Evolutionary conservation across 139 green algal species (phyloP).

Genomic region (Ulvella scutata): DNA sequence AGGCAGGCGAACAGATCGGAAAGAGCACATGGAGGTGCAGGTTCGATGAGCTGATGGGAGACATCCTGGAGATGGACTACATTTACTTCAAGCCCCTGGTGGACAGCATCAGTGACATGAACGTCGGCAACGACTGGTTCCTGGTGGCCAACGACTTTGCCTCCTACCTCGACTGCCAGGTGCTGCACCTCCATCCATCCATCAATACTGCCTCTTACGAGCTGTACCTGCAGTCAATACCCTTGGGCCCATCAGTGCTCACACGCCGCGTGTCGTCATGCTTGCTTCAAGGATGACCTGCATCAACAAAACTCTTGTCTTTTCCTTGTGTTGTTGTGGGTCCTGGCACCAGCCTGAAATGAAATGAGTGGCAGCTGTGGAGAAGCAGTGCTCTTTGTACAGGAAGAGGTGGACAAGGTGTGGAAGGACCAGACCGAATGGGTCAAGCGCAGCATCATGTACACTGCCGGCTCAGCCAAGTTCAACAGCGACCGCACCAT

Average conservation of each 20-base stretch:
- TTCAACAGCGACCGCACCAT: conserved; percentile 96
- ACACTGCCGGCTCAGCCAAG: conserved; percentile 73
- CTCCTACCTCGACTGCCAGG: conserved; percentile 73
- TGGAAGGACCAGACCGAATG: conserved; percentile 54
- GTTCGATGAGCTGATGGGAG: conserved; percentile 37
- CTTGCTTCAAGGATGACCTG: too few species aligned
- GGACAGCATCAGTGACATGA: conserved; percentile 71
- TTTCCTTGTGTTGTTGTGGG: neutral
- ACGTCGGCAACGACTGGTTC: conserved; percentile 90
- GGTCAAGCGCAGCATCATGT: conserved; percentile 77
- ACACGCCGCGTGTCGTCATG: neutral
- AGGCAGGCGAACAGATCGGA: neutral
- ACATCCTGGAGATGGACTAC: conserved; percentile 27
- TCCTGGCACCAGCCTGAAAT: neutral
- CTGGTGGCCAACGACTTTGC: conserved; percentile 89
- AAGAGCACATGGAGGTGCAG: too few species aligned
- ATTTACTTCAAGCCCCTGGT: conserved; percentile 85
- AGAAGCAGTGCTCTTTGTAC: too few species aligned
- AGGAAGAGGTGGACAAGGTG: conserved; percentile 65
- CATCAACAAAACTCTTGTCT: too few species aligned
- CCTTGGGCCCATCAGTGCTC: neutral
- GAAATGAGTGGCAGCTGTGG: neutral
- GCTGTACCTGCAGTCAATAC: neutral
- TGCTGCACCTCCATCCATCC: too few species aligned
- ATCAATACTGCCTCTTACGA: too few species aligned